These are phyloP conservation scores for Phyllostachys edulis DNA, from an alignment of 176 grass and related monocot genomes.

Conservation along the genomic window DNA sequence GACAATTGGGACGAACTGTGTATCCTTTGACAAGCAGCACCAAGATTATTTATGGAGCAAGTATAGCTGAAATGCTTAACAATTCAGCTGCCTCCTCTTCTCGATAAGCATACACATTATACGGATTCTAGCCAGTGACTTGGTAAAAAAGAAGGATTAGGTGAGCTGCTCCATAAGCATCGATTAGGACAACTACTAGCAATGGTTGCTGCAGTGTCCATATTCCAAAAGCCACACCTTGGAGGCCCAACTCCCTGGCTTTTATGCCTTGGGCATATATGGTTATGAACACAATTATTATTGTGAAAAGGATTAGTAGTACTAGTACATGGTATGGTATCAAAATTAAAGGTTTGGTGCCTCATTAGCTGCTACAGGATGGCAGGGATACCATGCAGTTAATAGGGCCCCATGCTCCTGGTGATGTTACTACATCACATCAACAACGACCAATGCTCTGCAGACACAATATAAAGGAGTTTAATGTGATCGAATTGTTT, in stretches of 20 bases:
- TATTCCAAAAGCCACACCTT: background rate
- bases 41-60: conserved; percentile 34
- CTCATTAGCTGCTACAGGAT: background rate
- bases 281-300: background rate
- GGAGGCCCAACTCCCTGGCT: background rate
- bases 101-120: background rate
- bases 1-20: background rate
- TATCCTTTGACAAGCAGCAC: conserved; percentile 22
- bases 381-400: background rate
- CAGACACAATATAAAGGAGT: too few relatives aligned
- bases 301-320: background rate
- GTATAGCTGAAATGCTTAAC: conserved; percentile 7
- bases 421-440: too few relatives aligned
- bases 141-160: conserved; percentile 40
- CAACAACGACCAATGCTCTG: too few relatives aligned
- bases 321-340: background rate
- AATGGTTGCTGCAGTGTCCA: background rate
- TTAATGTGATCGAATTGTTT: too few relatives aligned
- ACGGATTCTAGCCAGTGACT: background rate
- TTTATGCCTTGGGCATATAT: background rate
- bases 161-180: conserved; percentile 41
- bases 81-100: background rate
- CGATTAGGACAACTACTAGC: background rate
- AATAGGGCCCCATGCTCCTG: background rate
- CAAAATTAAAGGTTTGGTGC: background rate